Conservation (phyloP, 768 basidiomycete genomes). For the Phylloporus sp. region DNA sequence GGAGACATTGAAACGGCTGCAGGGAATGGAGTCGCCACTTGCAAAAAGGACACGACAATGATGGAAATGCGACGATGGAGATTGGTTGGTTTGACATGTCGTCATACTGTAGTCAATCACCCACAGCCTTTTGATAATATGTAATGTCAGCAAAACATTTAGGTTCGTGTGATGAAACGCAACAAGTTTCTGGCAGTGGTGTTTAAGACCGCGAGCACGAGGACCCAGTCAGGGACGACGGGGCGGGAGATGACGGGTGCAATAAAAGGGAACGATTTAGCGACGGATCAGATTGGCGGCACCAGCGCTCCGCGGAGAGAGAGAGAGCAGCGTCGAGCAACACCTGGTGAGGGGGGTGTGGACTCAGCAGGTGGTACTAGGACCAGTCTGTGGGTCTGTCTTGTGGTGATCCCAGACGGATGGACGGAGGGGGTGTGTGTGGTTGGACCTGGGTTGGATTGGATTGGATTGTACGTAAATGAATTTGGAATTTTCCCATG, state of each 20-base stretch:
- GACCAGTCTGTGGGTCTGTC: no score
- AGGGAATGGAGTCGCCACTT: conserved; percentile 28
- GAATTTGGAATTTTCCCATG: conserved; percentile 24
- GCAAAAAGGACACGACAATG: conserved; percentile 18
- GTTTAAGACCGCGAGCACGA: conserved; percentile 4
- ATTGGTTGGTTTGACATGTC: background rate
- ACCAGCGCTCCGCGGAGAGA: conserved; percentile 21
- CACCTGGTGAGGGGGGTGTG: no score
- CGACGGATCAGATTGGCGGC: conserved; percentile 8
- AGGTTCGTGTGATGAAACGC: conserved; percentile 14
- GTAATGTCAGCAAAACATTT: no score
- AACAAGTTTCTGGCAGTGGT: background rate
- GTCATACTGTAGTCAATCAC: background rate
- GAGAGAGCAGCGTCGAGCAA: no score
- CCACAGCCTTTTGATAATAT: background rate
- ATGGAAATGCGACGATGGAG: background rate
- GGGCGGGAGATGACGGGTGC: conserved; percentile 11
- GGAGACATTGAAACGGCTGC: conserved; percentile 21
- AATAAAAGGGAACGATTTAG: conserved; percentile 6
- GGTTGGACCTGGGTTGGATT: no score
- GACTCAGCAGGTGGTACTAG: no score
- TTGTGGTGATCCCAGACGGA: no score
- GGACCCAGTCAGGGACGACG: conserved; percentile 25
- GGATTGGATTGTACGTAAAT: conserved; percentile 28
- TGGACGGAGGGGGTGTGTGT: no score